These are phyloP conservation scores for Cymbomonas tetramitiformis DNA, from an alignment of 139 green algal genomes.

Conservation along the genomic window DNA sequence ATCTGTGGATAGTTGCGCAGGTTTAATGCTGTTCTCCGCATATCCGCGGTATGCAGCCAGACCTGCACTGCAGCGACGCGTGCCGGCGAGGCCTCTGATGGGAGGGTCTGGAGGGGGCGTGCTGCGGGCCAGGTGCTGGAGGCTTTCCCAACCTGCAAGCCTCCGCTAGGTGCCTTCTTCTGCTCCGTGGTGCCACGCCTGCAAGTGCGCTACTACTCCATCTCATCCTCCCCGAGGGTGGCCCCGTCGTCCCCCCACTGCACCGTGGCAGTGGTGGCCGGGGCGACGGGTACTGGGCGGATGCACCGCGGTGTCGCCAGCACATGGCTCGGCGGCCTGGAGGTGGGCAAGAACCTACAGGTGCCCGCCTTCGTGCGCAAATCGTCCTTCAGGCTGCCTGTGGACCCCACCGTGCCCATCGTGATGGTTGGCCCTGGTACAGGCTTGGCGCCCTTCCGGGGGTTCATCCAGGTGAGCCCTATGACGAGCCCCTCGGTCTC, in stretches of 20 bases:
- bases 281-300: conserved; percentile 33
- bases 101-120: too few species aligned
- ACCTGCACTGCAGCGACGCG: too few species aligned
- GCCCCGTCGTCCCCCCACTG: not conserved
- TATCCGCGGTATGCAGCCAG: too few species aligned
- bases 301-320: conserved; percentile 52
- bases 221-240: conserved; percentile 31
- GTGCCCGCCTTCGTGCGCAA: conserved; percentile 62
- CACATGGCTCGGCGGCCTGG: conserved; percentile 51
- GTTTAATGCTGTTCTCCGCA: too few species aligned
- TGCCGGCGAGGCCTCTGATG: too few species aligned
- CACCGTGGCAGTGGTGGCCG: conserved; percentile 45
- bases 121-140: too few species aligned
- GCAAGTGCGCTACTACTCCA: conserved; percentile 68
- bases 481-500: not conserved
- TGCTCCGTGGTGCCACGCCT: conserved; percentile 55
- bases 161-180: conserved; percentile 84
- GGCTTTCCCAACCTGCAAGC: conserved; percentile 5
- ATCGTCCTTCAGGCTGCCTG: conserved; percentile 6
- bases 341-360: conserved; percentile 9
- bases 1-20: too few species aligned
- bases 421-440: conserved; percentile 47
- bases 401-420: conserved; percentile 40
- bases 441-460: conserved; percentile 40
- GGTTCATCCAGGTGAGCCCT: conserved; percentile 58